phyloP scores from a whole-genome alignment of 2,329 filamentous ascomycete species.

The Alternaria sp. region DNA sequence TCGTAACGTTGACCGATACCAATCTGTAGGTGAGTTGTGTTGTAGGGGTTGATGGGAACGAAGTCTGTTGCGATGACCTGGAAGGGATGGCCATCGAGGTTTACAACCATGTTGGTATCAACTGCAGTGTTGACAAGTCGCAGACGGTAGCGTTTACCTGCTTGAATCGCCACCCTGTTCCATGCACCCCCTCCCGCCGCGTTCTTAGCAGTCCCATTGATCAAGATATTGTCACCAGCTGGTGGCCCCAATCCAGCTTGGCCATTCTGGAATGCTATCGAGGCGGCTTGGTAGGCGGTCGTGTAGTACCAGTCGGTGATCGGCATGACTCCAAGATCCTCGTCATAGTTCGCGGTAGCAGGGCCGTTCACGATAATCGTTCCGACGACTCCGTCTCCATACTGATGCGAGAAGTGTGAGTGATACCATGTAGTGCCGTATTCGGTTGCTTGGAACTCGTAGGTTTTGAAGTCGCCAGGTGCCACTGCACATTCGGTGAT shows the following conservation, averaged over 20 bases:
- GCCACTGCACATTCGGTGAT: slow-evolving; percentile 56
- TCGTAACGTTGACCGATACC: slow-evolving; percentile 53
- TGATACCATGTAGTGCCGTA: slow-evolving; percentile 53
- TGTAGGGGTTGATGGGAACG: slow-evolving; percentile 45
- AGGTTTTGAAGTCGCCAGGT: slow-evolving; percentile 57
- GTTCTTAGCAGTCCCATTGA: slow-evolving; percentile 65
- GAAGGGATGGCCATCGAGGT: slow-evolving; percentile 45
- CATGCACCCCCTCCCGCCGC: slow-evolving; percentile 48
- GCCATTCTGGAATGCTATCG: slow-evolving; percentile 33
- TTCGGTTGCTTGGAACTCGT: slow-evolving; percentile 42
- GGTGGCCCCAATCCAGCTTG: slow-evolving; percentile 40
- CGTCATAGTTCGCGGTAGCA: slow-evolving; percentile 44
- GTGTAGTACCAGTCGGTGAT: slow-evolving; percentile 56
- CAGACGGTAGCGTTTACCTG: slow-evolving; percentile 62
- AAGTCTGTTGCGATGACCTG: slow-evolving; percentile 47
- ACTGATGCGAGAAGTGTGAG: slow-evolving; percentile 55
- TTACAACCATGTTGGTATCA: slow-evolving; percentile 37
- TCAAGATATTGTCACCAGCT: slow-evolving; percentile 56
- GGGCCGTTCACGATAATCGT: slow-evolving; percentile 43
- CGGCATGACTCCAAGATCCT: slow-evolving; percentile 38
- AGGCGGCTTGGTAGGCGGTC: slow-evolving; percentile 42
- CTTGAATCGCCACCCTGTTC: slow-evolving; percentile 38
- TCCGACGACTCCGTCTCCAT: slow-evolving; percentile 54
- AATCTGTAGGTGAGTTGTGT: slow-evolving; percentile 51
- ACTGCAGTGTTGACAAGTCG: slow-evolving; percentile 64